These are phyloP conservation scores for Neurospora sp. DNA, from an alignment of 2,329 filamentous ascomycete genomes.

Conservation along the genomic window DNA sequence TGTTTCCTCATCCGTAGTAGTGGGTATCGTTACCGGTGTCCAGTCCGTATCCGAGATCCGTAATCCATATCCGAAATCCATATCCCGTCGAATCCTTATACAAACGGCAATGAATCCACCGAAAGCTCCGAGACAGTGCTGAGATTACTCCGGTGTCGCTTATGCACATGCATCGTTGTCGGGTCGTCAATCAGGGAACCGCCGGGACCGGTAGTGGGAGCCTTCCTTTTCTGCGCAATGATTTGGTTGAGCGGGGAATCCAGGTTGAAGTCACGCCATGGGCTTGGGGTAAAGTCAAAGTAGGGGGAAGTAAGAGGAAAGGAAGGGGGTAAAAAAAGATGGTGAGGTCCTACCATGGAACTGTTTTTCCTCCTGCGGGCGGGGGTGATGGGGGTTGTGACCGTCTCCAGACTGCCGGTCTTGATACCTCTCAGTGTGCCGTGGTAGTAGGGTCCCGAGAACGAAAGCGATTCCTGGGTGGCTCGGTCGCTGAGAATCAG, in stretches of 20 bases:
- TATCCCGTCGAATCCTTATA: background rate
- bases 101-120: background rate
- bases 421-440: constrained; percentile 55
- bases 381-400: constrained; percentile 59
- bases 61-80: background rate
- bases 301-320: background rate
- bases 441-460: constrained; percentile 50
- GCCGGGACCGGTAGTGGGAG: constrained; percentile 29
- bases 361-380: constrained; percentile 47
- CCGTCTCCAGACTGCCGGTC: constrained; percentile 55
- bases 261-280: constrained; percentile 2
- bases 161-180: constrained; percentile 29
- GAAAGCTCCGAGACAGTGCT: constrained; percentile 6
- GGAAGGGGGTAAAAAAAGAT: background rate
- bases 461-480: constrained; percentile 52
- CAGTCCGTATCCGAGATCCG: background rate
- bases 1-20: constrained; percentile 1
- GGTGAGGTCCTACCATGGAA: constrained; percentile 13
- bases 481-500: constrained; percentile 51
- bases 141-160: constrained; percentile 43
- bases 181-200: constrained; percentile 10
- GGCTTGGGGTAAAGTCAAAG: background rate
- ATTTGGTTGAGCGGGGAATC: constrained; percentile 36
- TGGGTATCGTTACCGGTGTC: background rate
- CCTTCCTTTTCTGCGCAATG: constrained; percentile 45